Percentiles rank a stretch among this genome's conserved stretches.
Conservation (phyloP, 2,329 filamentous ascomycete species). For the Trichoderma pleuroti region DNA sequence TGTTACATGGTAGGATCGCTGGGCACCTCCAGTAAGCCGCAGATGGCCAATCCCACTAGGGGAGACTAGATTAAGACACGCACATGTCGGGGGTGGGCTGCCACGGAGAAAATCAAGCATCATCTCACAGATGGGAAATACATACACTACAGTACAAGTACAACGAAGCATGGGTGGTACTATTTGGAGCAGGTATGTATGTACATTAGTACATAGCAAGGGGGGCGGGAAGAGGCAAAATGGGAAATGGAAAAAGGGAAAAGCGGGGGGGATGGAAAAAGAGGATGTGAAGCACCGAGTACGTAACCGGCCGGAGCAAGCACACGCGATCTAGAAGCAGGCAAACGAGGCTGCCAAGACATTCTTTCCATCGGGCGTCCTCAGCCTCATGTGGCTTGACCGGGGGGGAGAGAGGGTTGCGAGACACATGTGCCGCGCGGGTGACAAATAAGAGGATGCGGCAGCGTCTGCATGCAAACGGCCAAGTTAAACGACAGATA, state of each 20-base stretch:
- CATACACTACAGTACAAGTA: no score
- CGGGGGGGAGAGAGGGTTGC: background rate
- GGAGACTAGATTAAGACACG: background rate
- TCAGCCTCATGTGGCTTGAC: constrained; percentile 11
- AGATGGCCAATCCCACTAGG: background rate
- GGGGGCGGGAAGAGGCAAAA: background rate
- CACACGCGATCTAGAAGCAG: background rate
- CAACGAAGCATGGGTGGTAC: background rate
- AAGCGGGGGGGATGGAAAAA: background rate
- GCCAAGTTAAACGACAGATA: background rate
- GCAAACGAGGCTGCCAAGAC: constrained; percentile 5
- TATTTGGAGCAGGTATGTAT: background rate
- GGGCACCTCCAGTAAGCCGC: background rate
- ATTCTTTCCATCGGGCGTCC: background rate
- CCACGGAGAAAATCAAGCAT: background rate
- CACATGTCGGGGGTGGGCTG: background rate
- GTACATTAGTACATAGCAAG: no score
- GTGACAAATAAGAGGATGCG: background rate
- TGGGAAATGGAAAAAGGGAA: background rate
- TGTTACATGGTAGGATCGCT: constrained; percentile 6
- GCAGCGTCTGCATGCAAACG: background rate
- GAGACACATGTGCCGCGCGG: background rate
- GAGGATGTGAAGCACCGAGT: background rate
- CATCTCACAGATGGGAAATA: background rate
- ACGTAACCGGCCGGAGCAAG: background rate